Evolutionary conservation across 805 yeast genomes (phyloP).

Genomic region (Candida easanensis): DNA sequence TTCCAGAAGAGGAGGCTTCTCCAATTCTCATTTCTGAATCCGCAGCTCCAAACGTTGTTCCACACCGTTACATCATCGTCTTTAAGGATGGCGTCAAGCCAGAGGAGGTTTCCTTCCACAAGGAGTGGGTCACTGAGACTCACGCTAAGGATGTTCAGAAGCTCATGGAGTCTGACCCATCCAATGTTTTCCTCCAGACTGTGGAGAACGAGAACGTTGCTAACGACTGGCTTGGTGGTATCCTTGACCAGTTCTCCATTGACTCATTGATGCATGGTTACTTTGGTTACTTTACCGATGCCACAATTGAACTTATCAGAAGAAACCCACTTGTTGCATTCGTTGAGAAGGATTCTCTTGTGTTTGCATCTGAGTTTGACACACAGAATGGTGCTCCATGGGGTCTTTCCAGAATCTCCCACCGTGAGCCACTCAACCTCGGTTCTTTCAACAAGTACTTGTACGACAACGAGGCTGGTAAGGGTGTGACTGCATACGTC

Average conservation of each 20-base stretch:
- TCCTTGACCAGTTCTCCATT: conserved; percentile 59
- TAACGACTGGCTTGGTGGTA: conserved; percentile 46
- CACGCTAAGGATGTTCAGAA: conserved; percentile 44
- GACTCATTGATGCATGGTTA: conserved; percentile 67
- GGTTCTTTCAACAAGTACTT: conserved; percentile 72
- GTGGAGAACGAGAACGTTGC: conserved; percentile 26
- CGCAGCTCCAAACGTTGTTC: conserved; percentile 48
- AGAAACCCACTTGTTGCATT: conserved; percentile 60
- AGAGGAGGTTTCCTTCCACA: conserved; percentile 61
- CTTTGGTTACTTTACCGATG: conserved; percentile 78
- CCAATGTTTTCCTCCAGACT: conserved; percentile 37
- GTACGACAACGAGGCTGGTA: conserved; percentile 71
- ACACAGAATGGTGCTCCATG: conserved; percentile 87
- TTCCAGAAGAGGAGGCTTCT: conserved; percentile 31
- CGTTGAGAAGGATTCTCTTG: conserved; percentile 75
- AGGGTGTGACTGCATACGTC: conserved; percentile 82
- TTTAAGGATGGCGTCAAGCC: conserved; percentile 63
- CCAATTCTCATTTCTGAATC: conserved; percentile 44
- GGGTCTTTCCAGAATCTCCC: conserved; percentile 91
- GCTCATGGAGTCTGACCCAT: conserved; percentile 32
- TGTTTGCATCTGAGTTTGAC: conserved; percentile 58
- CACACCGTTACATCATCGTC: conserved; percentile 81
- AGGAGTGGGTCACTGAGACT: conserved; percentile 56
- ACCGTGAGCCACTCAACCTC: conserved; percentile 65
- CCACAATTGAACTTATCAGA: conserved; percentile 71